Base-by-base conservation (phyloP, 106 monocot species). In the Amphibolis antarctica region DNA sequence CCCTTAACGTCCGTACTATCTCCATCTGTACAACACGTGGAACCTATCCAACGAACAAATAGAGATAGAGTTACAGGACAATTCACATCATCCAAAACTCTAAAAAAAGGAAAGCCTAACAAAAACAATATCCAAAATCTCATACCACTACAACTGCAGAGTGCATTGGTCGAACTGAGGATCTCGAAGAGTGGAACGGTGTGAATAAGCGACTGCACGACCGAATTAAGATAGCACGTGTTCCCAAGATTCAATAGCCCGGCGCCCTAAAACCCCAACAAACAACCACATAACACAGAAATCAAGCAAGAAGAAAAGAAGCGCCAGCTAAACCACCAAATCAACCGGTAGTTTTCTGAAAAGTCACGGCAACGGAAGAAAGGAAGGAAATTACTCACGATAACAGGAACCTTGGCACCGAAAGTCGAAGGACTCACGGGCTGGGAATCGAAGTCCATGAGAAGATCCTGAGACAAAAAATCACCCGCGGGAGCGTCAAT, bases 221-320 rank as follows among this genome's bases (percentile, higher is more conserved):
- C 69, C 2, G 78, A 67, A 63, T 93, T 93, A 45, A 93, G 59
- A 60, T 85, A 93, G 63, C 93, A 93, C 1, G 85, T 83, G 55
- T 93, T 93, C n/a, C 85, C 88, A 44, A 81, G 46, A 74, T 93
- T 93, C 22, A n/a, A 3, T 24, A 93, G 73, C n/a, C 57, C 75
- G 6, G 85, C 78, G 36, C 93, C 93, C 93, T 18, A 7, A 60
- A 31, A 31, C 10, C 28, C 22, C 28, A 29, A 55, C 12, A 9
- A 21, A 23, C 54, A 55, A 55, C 10, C 21, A 55, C 7, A 9
- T 4, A n/a, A 55, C 4, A 25, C 24, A 25, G 24, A 25, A 36
- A 36, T 36, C 36, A 36, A 36, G 4, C 36, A 36, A 36, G 7
- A 2, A 36, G 4, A 36, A 36, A 36, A 36, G 36, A 36, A 36